Base-by-base conservation (phyloP, 371 early-diverging fungal species). In the Dentiscutata heterogama region DNA sequence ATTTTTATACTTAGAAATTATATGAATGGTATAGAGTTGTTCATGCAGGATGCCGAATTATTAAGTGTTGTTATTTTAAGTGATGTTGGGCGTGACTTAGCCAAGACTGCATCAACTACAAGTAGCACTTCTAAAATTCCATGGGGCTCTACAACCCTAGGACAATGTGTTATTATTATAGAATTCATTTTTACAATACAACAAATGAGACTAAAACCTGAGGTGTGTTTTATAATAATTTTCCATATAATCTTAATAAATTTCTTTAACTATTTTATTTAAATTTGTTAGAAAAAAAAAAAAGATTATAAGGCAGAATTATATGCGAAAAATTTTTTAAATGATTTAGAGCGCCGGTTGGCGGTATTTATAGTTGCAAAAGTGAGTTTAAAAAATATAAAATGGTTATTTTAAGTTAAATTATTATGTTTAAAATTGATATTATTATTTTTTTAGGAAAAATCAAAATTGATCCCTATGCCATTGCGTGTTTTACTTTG, bases 41-140 rank as follows among this genome's bases (percentile, higher is more conserved):
- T 90, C 85, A 92, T 93, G 92, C 87, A 88, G n/a, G 93, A 93
- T 83, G 86, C 87, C 0, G 93, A 92, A 67, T 89, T 93, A 90
- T 89, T 93, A 64, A 89, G 87, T 78, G 91, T 92, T 4, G 82
- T 93, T 22, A 83, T 91, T 6, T 83, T 93, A 75, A 92, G 91
- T 29, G 91, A 93, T 82, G 86, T 92, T 10, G 90, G 90, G 2
- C 78, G 78, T 42, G 86, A 85, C 22, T 73, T 4, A 60, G 7
- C 60, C 6, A 77, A 77, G 35, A 1, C 20, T 50, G 50, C 39
- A 22, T 25, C 35, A n/a, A 11, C 18, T 27, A 16, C 25, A 63
- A 63, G 46, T 60, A 50, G 14, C 18, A 25, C 42, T n/a, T 42
- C 61, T 64, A 31, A 58, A 20, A 75, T 83, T 53, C 83, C 83